These are phyloP conservation scores for Serendipita sp. DNA, from an alignment of 1,284 basidiomycete genomes.

Conservation along the genomic window DNA sequence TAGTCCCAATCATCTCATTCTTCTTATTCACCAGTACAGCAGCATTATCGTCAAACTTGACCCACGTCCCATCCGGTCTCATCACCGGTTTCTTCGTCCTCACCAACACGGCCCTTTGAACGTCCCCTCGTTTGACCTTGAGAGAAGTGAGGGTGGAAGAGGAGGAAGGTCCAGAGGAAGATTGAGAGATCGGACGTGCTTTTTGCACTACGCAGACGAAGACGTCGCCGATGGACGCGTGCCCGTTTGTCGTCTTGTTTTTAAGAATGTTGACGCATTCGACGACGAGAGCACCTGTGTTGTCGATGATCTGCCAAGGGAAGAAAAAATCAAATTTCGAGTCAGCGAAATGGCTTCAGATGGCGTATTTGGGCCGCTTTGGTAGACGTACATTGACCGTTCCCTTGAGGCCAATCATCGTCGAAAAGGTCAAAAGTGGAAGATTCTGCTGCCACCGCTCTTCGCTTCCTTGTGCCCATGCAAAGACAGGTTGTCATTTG, in stretches of 20 bases:
- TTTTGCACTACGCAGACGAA: slow-evolving; percentile 93
- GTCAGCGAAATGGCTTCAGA: slow-evolving; percentile 1
- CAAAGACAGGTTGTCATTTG: background rate
- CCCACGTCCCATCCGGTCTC: slow-evolving; percentile 73
- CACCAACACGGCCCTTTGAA: slow-evolving; percentile 31
- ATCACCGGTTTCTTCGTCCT: slow-evolving; percentile 29
- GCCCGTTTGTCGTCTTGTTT: slow-evolving; percentile 84
- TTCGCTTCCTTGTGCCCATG: background rate
- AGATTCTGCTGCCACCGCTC: background rate
- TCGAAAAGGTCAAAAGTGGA: background rate
- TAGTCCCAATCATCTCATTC: slow-evolving; percentile 89
- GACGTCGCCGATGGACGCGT: slow-evolving; percentile 79
- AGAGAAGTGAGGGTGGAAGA: slow-evolving; percentile 79
- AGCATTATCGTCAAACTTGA: slow-evolving; percentile 96
- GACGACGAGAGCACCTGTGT: slow-evolving; percentile 90
- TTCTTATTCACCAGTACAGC: slow-evolving; percentile 94
- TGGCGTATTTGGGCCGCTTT: background rate
- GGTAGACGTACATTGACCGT: slow-evolving; percentile 56
- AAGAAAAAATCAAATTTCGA: background rate
- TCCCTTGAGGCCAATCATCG: slow-evolving; percentile 87
- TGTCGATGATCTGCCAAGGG: slow-evolving; percentile 74
- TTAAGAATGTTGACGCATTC: slow-evolving; percentile 97
- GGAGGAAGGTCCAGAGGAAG: slow-evolving; percentile 51
- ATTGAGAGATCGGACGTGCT: slow-evolving; percentile 59
- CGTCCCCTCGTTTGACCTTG: slow-evolving; percentile 29